Percentiles rank a stretch among this genome's conserved stretches.
Conservation (phyloP, 805 yeast genomes). For the Candida germanica region DNA sequence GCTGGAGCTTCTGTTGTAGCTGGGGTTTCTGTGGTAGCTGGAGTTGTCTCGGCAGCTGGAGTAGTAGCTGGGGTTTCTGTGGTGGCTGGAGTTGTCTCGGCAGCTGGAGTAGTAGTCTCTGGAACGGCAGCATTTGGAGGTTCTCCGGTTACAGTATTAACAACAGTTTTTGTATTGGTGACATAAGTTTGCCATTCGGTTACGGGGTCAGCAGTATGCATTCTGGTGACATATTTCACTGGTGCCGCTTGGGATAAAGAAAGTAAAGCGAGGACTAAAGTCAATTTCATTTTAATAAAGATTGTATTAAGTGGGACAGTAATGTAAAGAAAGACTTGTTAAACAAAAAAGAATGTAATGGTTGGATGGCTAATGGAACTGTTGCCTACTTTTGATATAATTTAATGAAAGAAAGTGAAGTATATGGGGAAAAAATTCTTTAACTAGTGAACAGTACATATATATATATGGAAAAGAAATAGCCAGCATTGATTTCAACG, state of each 20-base stretch:
- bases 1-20: slow-evolving; percentile 10
- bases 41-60: slow-evolving; percentile 8
- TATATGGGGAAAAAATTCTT: too few relatives aligned
- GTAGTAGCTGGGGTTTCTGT: slow-evolving; percentile 8
- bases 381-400: too few relatives aligned
- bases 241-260: slow-evolving; percentile 23
- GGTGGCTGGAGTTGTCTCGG: slow-evolving; percentile 11
- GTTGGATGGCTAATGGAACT: background rate
- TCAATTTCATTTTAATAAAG: slow-evolving; percentile 11
- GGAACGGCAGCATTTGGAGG: slow-evolving; percentile 15
- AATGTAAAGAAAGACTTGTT: slow-evolving; percentile 2
- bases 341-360: slow-evolving; percentile 1
- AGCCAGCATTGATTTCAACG: background rate
- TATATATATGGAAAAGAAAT: too few relatives aligned
- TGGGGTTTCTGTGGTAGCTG: slow-evolving; percentile 11
- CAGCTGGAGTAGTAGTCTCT: slow-evolving; percentile 8
- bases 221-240: slow-evolving; percentile 18
- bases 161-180: slow-evolving; percentile 15
- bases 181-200: slow-evolving; percentile 23
- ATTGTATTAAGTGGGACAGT: slow-evolving; percentile 1
- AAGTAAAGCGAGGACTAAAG: slow-evolving; percentile 16
- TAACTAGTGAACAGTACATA: too few relatives aligned
- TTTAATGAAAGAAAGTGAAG: too few relatives aligned
- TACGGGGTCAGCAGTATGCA: slow-evolving; percentile 26
- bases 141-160: slow-evolving; percentile 17